These are phyloP conservation scores for Ceratocystis colombiana DNA, from an alignment of 2,329 filamentous ascomycete genomes.

Conservation along the genomic window DNA sequence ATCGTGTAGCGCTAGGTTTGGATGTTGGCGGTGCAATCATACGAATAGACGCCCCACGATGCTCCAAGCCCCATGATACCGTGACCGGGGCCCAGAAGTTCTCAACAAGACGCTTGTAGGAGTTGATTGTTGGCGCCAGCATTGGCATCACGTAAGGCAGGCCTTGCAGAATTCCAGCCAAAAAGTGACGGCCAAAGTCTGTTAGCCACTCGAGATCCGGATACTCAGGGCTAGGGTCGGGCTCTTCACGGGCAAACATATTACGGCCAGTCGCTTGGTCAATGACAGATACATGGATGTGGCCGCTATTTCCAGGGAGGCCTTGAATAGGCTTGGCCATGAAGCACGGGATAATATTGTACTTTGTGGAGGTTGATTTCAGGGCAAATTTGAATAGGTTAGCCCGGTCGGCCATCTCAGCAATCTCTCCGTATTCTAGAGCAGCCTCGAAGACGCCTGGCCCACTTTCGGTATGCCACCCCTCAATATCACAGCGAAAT, in stretches of 20 bases:
- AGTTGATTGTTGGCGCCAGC: slow-evolving; percentile 89
- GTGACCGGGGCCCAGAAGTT: slow-evolving; percentile 99
- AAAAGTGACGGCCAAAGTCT: slow-evolving; percentile 82
- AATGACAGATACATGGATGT: slow-evolving; percentile 87
- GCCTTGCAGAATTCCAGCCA: slow-evolving; percentile 79
- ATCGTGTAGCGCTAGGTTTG: slow-evolving; percentile 74
- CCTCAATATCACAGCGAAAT: slow-evolving; percentile 75
- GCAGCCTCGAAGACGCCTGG: slow-evolving; percentile 94
- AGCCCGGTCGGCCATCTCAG: slow-evolving; percentile 82
- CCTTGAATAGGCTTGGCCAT: slow-evolving; percentile 95
- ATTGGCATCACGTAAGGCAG: slow-evolving; percentile 93
- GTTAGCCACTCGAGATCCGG: slow-evolving; percentile 70
- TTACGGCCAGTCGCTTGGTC: slow-evolving; percentile 69
- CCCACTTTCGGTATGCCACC: slow-evolving; percentile 91
- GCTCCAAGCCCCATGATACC: slow-evolving; percentile 92
- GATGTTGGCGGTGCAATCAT: slow-evolving; percentile 81
- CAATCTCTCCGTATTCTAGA: slow-evolving; percentile 79
- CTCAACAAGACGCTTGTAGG: slow-evolving; percentile 94
- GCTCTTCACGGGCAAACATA: slow-evolving; percentile 62
- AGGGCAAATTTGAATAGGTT: slow-evolving; percentile 85
- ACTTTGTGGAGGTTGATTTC: slow-evolving; percentile 75
- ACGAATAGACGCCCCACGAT: slow-evolving; percentile 82
- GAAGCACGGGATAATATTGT: slow-evolving; percentile 91
- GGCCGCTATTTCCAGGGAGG: slow-evolving; percentile 86
- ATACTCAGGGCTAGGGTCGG: slow-evolving; percentile 62